These are phyloP conservation scores for Nakazawaea ishiwadae DNA, from an alignment of 805 yeast genomes.

Conservation along the genomic window DNA sequence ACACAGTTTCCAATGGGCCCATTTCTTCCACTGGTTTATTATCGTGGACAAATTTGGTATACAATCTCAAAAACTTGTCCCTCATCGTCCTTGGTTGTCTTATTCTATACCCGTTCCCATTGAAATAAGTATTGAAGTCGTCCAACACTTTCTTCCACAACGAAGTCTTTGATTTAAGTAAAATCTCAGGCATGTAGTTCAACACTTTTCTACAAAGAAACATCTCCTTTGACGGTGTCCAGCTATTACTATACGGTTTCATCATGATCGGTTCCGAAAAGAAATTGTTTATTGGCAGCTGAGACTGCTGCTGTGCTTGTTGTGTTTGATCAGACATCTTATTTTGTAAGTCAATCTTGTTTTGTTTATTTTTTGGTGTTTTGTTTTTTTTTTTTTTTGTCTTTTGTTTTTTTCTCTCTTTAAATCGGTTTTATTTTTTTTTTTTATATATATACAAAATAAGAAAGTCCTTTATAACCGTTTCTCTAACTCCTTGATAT, in stretches of 20 bases:
- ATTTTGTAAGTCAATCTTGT: too few species aligned
- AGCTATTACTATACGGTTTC: slow-evolving; percentile 1
- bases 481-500: slow-evolving; percentile 6
- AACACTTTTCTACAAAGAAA: slow-evolving; percentile 7
- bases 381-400: background rate
- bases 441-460: too few species aligned
- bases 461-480: background rate
- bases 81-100: slow-evolving; percentile 6
- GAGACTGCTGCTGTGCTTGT: background rate
- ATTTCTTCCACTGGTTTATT: background rate
- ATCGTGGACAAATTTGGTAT: slow-evolving; percentile 1
- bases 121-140: slow-evolving; percentile 3
- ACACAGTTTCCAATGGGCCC: background rate
- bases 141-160: slow-evolving; percentile 5
- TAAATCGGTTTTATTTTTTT: too few species aligned
- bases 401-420: background rate
- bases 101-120: slow-evolving; percentile 1
- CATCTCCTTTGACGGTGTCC: slow-evolving; percentile 4
- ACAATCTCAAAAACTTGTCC: slow-evolving; percentile 8
- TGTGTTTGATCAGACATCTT: background rate
- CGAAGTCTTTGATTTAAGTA: slow-evolving; percentile 2
- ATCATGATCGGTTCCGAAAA: background rate
- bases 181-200: slow-evolving; percentile 6
- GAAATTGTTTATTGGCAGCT: too few species aligned
- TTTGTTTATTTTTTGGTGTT: background rate